Conservation (phyloP, 345 rosid genomes). For the thale cress (Arabidopsis thaliana) region TAIR10.1 NC_003074.8:2698001-2698500, state of each 20-base stretch:
- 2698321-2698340: constrained; percentile 85
- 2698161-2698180: no score
- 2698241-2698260: constrained; percentile 76
- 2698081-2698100: neutral
- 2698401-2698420: constrained; percentile 55
- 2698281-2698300: constrained; percentile 87
- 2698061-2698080: neutral
- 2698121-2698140: no score
- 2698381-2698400: constrained; percentile 94
- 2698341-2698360: constrained; percentile 92
- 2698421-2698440: constrained; percentile 6
- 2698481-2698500: neutral
- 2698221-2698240: constrained; percentile 70
- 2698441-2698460: constrained; percentile 8
- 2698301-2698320: constrained; percentile 78
- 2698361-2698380: constrained; percentile 94
- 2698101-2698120: neutral
- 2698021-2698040: neutral
- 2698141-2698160: no score
- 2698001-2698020: constrained; percentile 33
- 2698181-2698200: no score
- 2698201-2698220: neutral
- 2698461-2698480: neutral
- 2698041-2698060: constrained; percentile 2
- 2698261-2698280: constrained; percentile 96